A percentile compares a stretch with the other conserved stretches of the same genome.
These are phyloP conservation scores for Aurifilum marmelostoma DNA, from an alignment of 2,329 filamentous ascomycete genomes.

Conservation along the genomic window DNA sequence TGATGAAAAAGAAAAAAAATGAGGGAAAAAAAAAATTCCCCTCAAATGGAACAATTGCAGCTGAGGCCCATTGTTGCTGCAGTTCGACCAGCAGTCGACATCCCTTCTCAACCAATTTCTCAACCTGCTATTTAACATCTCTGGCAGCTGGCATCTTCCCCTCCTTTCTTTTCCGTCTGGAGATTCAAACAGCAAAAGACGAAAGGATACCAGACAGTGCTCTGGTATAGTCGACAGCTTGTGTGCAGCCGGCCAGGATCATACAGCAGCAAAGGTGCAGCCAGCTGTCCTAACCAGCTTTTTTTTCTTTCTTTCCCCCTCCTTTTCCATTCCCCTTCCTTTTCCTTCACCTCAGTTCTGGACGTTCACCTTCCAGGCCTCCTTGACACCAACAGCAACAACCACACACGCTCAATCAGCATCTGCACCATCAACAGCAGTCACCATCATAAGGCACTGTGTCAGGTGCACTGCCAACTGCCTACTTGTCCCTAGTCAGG, in stretches of 20 bases:
- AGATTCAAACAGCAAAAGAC: background rate
- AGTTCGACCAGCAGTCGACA: background rate
- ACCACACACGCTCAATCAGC: background rate
- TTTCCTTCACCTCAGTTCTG: background rate
- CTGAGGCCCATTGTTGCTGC: constrained; percentile 2
- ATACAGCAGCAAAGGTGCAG: background rate
- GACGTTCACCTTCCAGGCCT: background rate
- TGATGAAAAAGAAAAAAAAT: background rate
- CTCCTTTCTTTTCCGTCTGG: background rate
- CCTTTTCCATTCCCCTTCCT: background rate
- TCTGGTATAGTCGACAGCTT: background rate
- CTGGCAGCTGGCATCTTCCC: background rate
- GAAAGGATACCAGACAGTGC: background rate
- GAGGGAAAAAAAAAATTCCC: background rate
- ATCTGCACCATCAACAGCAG: background rate
- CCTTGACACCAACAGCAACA: background rate
- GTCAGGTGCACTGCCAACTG: background rate
- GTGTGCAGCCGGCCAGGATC: background rate
- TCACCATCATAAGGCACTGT: background rate
- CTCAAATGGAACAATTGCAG: background rate
- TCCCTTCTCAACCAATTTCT: background rate
- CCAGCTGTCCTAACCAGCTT: background rate
- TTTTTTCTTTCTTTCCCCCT: background rate
- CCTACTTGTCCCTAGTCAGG: background rate
- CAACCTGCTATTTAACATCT: background rate